These are phyloP conservation scores for Parmales sp. DNA, from an alignment of 108 stramenopile species.

Conservation along the genomic window DNA sequence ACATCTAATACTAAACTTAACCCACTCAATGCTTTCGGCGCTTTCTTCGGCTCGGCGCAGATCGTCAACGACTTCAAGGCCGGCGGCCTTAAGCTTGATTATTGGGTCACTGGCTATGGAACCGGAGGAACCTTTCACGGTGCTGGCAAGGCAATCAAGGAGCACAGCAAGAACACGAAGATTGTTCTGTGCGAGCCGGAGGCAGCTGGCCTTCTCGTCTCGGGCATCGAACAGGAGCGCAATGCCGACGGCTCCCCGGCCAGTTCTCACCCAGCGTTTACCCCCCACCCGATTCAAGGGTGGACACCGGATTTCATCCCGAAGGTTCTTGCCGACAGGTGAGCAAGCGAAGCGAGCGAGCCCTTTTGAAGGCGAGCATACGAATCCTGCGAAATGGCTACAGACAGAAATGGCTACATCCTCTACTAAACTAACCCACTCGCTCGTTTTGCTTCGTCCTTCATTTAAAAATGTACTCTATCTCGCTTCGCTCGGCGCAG, in stretches of 20 bases:
- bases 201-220: slow-evolving; percentile 46
- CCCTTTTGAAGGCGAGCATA: too few species aligned
- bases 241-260: slow-evolving; percentile 42
- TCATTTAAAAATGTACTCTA: too few species aligned
- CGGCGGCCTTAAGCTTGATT: slow-evolving; percentile 32
- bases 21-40: too few species aligned
- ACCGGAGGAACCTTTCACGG: slow-evolving; percentile 64
- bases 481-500: slow-evolving; percentile 42
- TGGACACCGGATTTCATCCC: slow-evolving; percentile 75
- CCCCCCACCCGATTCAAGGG: slow-evolving; percentile 41
- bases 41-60: too few species aligned
- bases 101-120: slow-evolving; percentile 53
- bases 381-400: too few species aligned
- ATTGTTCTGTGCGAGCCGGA: slow-evolving; percentile 54
- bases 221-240: slow-evolving; percentile 42
- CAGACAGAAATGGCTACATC: too few species aligned
- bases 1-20: too few species aligned
- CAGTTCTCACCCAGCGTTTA: slow-evolving; percentile 27
- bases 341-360: too few species aligned
- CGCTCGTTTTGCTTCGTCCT: too few species aligned
- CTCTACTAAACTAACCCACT: too few species aligned
- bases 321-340: too few species aligned
- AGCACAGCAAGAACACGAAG: slow-evolving; percentile 46
- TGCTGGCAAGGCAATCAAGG: slow-evolving; percentile 45
- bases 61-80: slow-evolving; percentile 45